These are phyloP conservation scores for Coemansia sp. DNA, from an alignment of 192 early-diverging fungal species.

Conservation along the genomic window DNA sequence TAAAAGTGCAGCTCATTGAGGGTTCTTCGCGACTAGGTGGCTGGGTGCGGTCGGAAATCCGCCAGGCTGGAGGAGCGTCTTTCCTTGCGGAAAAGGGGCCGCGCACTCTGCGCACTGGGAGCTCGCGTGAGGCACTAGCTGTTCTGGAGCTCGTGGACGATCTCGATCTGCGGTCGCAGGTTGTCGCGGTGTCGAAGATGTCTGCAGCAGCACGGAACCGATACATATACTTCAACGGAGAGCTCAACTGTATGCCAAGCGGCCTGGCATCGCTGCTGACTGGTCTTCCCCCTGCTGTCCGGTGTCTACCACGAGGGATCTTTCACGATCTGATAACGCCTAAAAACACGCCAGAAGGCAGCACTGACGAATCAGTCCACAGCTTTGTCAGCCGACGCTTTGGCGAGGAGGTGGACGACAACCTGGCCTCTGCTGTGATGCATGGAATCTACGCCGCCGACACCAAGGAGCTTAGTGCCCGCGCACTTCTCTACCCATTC, in stretches of 20 bases:
- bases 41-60: constrained; percentile 76
- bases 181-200: constrained; percentile 62
- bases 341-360: constrained; percentile 8
- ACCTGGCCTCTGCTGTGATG: constrained; percentile 83
- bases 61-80: constrained; percentile 29
- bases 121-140: constrained; percentile 64
- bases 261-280: constrained; percentile 50
- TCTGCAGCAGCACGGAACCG: constrained; percentile 80
- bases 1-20: constrained; percentile 75
- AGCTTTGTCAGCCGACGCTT: constrained; percentile 80
- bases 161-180: constrained; percentile 59
- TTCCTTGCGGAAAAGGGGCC: constrained; percentile 81
- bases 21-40: constrained; percentile 73
- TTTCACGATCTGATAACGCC: constrained; percentile 31
- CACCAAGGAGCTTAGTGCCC: constrained; percentile 70
- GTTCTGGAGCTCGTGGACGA: constrained; percentile 78
- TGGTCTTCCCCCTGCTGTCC: constrained; percentile 60
- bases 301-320: constrained; percentile 60
- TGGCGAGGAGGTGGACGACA: constrained; percentile 70
- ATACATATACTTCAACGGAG: constrained; percentile 74
- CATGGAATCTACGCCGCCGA: constrained; percentile 97
- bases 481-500: constrained; percentile 70
- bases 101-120: constrained; percentile 75
- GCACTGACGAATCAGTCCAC: constrained; percentile 82
- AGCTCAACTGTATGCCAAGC: constrained; percentile 70